Base-by-base conservation (phyloP, 1,139 yeast species). In the Magnusiomyces suaveolens region DNA sequence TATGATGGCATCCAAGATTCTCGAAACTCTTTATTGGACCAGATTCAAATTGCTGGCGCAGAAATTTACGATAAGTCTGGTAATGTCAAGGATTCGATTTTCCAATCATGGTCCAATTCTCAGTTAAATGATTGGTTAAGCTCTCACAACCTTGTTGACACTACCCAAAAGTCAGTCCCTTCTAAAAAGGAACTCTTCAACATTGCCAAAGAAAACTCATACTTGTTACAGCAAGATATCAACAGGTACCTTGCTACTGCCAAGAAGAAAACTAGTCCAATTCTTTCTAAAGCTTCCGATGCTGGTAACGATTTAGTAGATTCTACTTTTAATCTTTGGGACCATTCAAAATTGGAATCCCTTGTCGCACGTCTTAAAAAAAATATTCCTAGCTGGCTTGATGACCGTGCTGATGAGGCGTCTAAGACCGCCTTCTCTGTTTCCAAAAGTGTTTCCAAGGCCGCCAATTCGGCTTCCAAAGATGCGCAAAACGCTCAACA, bases 1-100 rank as follows among this genome's bases (percentile, higher is more conserved):
- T 38, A 49, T 23, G 46, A 43, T 49, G n/a, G 26, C 6, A 8
- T 49, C 10, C 46, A 49, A 29, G 46, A 49, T 29, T 33, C 52
- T 21, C 36, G 25, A 23, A 41, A 49, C 46, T 26, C 46, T 18
- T 26, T 49, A 3, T 24, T 49, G 20, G 39, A 39, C 25, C n/a
- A 18, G 3, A 25, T 49, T 12, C 26, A 26, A n/a, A 41, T 49
- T 39, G 39, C 8, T 23, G 18, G 26, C 12, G 20, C 18, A 2
- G 46, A 49, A 4, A 33, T 41, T 41, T 49, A 25, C 26, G 46
- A 26, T 25, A 39, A 49, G 36, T 12, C 26, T 21, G 39, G 44
- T 16, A 16, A 41, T 24, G 25, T 29, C 14, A 26, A 46, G 16
- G 48, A 46, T 24, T 26, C 48, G 6, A 6, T 46, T 24, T 26